Percentiles rank a stretch among this genome's conserved stretches.
These are phyloP conservation scores for Fraxinus sp. DNA, from an alignment of 305 asterid genomes.

Conservation along the genomic window DNA sequence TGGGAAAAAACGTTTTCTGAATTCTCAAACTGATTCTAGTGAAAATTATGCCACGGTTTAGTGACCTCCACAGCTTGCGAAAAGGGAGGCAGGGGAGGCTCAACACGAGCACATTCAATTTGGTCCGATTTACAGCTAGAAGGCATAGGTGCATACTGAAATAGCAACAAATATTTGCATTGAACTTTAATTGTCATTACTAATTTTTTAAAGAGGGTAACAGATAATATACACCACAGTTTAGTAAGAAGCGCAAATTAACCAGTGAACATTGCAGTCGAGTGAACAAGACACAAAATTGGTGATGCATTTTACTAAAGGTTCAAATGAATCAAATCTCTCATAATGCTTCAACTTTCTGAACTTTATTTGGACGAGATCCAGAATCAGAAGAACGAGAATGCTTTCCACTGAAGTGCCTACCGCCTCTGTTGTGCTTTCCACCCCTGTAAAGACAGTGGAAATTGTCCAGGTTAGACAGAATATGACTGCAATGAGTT, in stretches of 20 bases:
- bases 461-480: background rate
- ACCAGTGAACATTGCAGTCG: background rate
- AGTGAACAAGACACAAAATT: conserved; percentile 33
- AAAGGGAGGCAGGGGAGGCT: background rate
- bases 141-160: background rate
- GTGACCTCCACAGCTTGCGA: background rate
- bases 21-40: too few species aligned
- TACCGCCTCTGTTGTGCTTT: conserved; percentile 60
- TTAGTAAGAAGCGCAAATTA: background rate
- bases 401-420: conserved; percentile 57
- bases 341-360: conserved; percentile 54
- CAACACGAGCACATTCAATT: background rate
- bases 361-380: conserved; percentile 62
- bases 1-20: too few species aligned
- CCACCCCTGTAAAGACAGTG: conserved; percentile 60
- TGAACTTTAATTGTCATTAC: background rate
- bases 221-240: background rate
- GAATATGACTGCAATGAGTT: background rate
- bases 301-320: conserved; percentile 5
- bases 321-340: background rate
- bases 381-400: conserved; percentile 61
- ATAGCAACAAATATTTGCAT: background rate
- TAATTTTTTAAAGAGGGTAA: background rate
- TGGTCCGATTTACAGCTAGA: background rate
- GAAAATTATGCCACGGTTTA: too few species aligned